Conservation (phyloP, 495 filamentous ascomycete genomes). For the Penicillium riverlandense region DNA sequence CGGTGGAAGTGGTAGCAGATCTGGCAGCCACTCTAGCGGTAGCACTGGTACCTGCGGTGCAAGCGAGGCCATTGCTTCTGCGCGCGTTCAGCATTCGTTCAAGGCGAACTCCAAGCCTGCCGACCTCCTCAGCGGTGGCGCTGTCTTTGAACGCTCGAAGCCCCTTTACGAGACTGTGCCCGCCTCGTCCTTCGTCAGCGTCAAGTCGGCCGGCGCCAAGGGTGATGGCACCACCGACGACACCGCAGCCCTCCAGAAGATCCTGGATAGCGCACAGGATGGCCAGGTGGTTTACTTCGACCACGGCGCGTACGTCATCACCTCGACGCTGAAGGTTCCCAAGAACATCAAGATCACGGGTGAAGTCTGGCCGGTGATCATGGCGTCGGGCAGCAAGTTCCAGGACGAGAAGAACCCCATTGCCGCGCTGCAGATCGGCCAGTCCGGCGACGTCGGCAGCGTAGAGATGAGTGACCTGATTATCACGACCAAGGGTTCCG, state of each 20-base stretch:
- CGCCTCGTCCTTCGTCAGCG: constrained; percentile 53
- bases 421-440: constrained; percentile 61
- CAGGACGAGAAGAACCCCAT: constrained; percentile 60
- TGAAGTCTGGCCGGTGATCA: constrained; percentile 84
- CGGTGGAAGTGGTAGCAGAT: not conserved
- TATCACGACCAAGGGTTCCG: constrained; percentile 52
- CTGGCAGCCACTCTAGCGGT: constrained; percentile 6
- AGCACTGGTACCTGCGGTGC: constrained; percentile 23
- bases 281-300: constrained; percentile 81
- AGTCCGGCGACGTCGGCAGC: constrained; percentile 66
- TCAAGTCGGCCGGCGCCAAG: constrained; percentile 69
- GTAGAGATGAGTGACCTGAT: constrained; percentile 80
- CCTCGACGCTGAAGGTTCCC: constrained; percentile 76
- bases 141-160: constrained; percentile 59
- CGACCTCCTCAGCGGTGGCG: constrained; percentile 33
- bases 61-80: constrained; percentile 21
- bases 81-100: constrained; percentile 31
- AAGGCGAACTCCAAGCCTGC: constrained; percentile 29
- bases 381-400: constrained; percentile 72
- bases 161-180: constrained; percentile 55
- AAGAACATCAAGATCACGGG: constrained; percentile 62
- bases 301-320: constrained; percentile 82
- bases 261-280: constrained; percentile 53
- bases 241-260: constrained; percentile 58
- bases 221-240: constrained; percentile 64